Percentiles rank a stretch among this genome's conserved stretches.
Evolutionary conservation across 345 rosid genomes (phyloP).

Genomic region (Chamaenerion angustifolium): DNA sequence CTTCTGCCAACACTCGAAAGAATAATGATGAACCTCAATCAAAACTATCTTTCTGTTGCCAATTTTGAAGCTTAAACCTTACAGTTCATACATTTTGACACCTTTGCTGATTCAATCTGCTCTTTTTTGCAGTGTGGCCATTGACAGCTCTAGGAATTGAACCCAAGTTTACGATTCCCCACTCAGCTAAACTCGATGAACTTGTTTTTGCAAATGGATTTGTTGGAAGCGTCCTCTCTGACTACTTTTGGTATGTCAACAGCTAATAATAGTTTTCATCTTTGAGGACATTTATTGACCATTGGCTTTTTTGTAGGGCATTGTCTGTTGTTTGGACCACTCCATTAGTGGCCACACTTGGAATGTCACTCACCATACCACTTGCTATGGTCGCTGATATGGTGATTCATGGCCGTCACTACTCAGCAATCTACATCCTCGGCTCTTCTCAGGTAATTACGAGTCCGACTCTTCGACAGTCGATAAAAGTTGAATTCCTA

Average conservation of each 20-base stretch:
- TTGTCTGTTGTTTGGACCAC: constrained; percentile 79
- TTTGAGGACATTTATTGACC: background rate
- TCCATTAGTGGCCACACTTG: constrained; percentile 69
- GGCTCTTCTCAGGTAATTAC: constrained; percentile 61
- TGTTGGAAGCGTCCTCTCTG: constrained; percentile 94
- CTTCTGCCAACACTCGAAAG: too few species aligned
- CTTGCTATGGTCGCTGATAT: constrained; percentile 82
- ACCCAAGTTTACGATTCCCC: constrained; percentile 90
- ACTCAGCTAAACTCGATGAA: constrained; percentile 82
- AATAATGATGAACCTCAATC: too few species aligned
- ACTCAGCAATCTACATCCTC: constrained; percentile 63
- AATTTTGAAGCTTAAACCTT: too few species aligned
- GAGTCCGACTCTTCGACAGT: background rate
- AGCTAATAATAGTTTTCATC: background rate
- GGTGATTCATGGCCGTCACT: constrained; percentile 69
- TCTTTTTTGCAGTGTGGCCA: constrained; percentile 81
- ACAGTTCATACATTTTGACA: too few species aligned
- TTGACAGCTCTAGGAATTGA: constrained; percentile 91
- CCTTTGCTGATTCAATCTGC: too few species aligned
- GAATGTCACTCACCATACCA: constrained; percentile 81
- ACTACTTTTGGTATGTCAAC: constrained; percentile 64
- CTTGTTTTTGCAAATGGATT: constrained; percentile 90
- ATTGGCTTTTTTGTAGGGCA: constrained; percentile 31
- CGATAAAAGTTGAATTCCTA: background rate
- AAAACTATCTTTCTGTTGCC: too few species aligned